Percentiles rank a stretch among this genome's conserved stretches.
These are phyloP conservation scores for Agrocybe praecox DNA, from an alignment of 768 basidiomycete species.

Conservation along the genomic window DNA sequence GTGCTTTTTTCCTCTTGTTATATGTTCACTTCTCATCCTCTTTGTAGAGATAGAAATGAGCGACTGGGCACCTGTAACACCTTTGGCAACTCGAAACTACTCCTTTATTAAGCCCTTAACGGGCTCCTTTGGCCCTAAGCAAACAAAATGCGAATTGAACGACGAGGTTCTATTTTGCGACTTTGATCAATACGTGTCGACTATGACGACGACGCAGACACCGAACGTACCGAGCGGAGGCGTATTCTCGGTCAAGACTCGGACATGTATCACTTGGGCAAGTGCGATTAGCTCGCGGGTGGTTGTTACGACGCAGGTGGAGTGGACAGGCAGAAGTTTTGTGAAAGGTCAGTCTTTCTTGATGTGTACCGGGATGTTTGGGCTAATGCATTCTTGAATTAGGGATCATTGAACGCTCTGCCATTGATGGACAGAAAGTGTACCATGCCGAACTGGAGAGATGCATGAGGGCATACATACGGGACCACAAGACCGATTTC, in stretches of 20 bases:
- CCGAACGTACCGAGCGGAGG: conserved; percentile 96
- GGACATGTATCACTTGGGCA: conserved; percentile 96
- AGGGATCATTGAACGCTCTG: conserved; percentile 94
- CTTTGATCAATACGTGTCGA: conserved; percentile 80
- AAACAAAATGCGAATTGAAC: conserved; percentile 93
- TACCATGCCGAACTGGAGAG: conserved; percentile 85
- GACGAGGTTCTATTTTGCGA: conserved; percentile 84
- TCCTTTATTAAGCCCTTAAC: conserved; percentile 95
- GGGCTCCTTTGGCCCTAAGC: conserved; percentile 88
- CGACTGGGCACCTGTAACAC: conserved; percentile 83
- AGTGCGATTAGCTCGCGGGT: conserved; percentile 75
- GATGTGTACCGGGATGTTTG: neutral
- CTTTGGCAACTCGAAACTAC: conserved; percentile 83
- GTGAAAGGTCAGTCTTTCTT: conserved; percentile 70
- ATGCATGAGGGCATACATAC: conserved; percentile 87
- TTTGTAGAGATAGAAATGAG: conserved; percentile 87
- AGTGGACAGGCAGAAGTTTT: conserved; percentile 97
- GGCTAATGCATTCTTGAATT: neutral
- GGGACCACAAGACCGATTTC: conserved; percentile 89
- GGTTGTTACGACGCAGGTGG: conserved; percentile 87
- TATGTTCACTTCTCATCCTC: neutral
- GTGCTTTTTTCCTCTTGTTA: conserved; percentile 19
- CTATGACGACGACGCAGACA: conserved; percentile 87
- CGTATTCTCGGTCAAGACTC: conserved; percentile 91
- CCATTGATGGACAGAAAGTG: conserved; percentile 87